Conservation (phyloP, 306 rosid species). For the Cucumis sativus region Cucumber_9930_V3 NC_026656.2:12929501-12930000, state of each 20-base stretch:
- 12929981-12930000: not conserved
- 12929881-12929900: not conserved
- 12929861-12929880: not conserved
- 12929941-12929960: not conserved
- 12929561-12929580: conserved; percentile 27
- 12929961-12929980: not conserved
- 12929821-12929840: not conserved
- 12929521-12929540: conserved; percentile 25
- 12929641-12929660: conserved; percentile 14
- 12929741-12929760: not conserved
- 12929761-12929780: not conserved
- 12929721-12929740: not conserved
- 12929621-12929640: conserved; percentile 16
- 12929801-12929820: not conserved
- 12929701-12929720: not conserved
- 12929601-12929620: conserved; percentile 29
- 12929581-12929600: conserved; percentile 30
- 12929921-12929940: too few species aligned
- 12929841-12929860: not conserved
- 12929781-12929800: not conserved
- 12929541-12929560: conserved; percentile 32
- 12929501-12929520: conserved; percentile 38
- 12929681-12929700: not conserved
- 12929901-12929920: too few species aligned
- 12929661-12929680: conserved; percentile 12